Conservation (phyloP, 1,139 yeast species). For the Taphrina confusa region DNA sequence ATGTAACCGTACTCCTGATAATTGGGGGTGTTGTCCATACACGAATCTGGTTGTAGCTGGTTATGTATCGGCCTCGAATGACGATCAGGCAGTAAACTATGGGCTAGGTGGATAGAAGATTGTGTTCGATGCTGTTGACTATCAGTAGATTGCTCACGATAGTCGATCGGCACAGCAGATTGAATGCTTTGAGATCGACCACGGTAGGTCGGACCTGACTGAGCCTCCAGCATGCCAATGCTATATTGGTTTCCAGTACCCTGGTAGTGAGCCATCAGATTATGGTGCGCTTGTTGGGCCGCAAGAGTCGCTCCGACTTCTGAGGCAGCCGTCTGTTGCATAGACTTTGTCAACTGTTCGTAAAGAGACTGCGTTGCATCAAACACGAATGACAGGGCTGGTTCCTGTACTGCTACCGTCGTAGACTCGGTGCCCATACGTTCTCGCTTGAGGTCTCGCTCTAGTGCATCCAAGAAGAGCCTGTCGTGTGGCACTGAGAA, state of each 20-base stretch:
- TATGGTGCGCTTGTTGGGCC: constrained; percentile 31
- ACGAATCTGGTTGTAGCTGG: background rate
- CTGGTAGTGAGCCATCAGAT: constrained; percentile 7
- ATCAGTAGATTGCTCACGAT: constrained; percentile 7
- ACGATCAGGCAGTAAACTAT: background rate
- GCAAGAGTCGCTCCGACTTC: constrained; percentile 36
- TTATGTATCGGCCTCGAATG: background rate
- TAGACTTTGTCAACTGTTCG: constrained; percentile 46
- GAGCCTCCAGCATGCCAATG: constrained; percentile 3
- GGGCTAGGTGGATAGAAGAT: background rate
- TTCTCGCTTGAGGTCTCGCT: constrained; percentile 86
- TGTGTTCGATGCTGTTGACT: background rate
- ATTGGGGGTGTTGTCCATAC: background rate
- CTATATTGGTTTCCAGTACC: background rate
- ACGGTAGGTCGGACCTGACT: constrained; percentile 4
- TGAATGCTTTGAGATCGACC: constrained; percentile 29
- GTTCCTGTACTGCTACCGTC: constrained; percentile 50
- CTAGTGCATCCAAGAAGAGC: constrained; percentile 88
- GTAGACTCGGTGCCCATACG: constrained; percentile 46
- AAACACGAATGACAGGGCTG: constrained; percentile 50
- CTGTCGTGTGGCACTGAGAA: constrained; percentile 93
- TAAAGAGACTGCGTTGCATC: constrained; percentile 48
- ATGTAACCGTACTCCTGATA: background rate
- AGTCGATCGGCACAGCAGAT: constrained; percentile 24
- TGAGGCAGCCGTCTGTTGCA: constrained; percentile 39